Base-by-base conservation (phyloP, 148 eudicot species). In the Agrostemma githago region DNA sequence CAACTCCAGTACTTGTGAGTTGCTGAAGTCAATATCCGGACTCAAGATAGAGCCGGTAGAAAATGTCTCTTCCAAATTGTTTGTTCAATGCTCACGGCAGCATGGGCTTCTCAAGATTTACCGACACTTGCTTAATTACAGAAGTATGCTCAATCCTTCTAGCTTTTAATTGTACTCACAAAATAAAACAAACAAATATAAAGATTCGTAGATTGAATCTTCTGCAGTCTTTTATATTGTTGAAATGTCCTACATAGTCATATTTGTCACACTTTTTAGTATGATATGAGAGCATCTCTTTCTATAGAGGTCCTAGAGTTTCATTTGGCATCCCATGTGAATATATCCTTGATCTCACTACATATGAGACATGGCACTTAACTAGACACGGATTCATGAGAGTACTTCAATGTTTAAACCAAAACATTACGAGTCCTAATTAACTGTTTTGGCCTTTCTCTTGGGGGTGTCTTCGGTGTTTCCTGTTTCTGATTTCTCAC, bases 51-150 rank as follows among this genome's bases (percentile, higher is more conserved):
- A 83, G 74, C 94, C 99, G 4, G 96, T 95, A 76, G 96, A 95
- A 82, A 92, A 92, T 82, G 97, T 95, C 69, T 79, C 96, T 40
- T 89, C 99, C 73, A 95, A 95, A 80, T 86, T 95, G 82, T 95
- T 95, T 89, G 99, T 95, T 57, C 99, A 95, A 72, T 92, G 99
- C 86, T 95, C 99, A 74, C 90, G 97, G 66, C 97, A 95, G 63
- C 92, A 89, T 76, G 99, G 92, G 78, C 96, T 95, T 34, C 77
- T 95, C 79, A 92, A 92, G 72, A 95, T 95, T 75, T 95, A 95
- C 79, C 88, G 81, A 20, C 97, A 92, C 84, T 80, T 95, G 88
- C 99, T 95, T 43, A 88, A 95, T 75, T 95, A 87, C 83, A 84
- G 74, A 89, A 95, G 99, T 96, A 96, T 41, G 68, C 19, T 68